Conservation (phyloP, 2,329 filamentous ascomycete species). For the Colletotrichum euphorbiae region DNA sequence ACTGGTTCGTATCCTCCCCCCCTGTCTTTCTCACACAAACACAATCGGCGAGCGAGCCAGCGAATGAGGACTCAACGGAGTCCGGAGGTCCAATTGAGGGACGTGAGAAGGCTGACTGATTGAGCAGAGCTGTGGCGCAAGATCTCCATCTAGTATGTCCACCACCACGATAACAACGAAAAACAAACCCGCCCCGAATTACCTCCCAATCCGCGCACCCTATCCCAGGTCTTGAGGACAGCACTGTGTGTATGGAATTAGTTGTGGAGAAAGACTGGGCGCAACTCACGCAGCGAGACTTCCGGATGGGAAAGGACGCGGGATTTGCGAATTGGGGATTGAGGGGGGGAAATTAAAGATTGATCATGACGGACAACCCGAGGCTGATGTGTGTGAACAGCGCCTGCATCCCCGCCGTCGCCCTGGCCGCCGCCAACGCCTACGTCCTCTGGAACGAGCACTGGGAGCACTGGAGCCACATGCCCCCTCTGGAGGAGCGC, state of each 20-base stretch:
- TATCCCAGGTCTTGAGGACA: too few relatives aligned
- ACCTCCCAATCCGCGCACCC: not conserved
- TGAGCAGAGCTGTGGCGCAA: constrained; percentile 89
- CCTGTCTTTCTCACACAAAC: too few relatives aligned
- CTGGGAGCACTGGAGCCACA: constrained; percentile 94
- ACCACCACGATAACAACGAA: constrained; percentile 27
- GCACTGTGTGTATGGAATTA: too few relatives aligned
- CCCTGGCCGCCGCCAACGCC: constrained; percentile 82
- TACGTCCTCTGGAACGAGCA: constrained; percentile 94
- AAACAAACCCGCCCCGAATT: not conserved
- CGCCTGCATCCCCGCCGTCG: constrained; percentile 78
- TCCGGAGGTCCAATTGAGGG: not conserved
- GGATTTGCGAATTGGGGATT: constrained; percentile 11
- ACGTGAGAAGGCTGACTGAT: constrained; percentile 15
- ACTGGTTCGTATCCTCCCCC: constrained; percentile 72
- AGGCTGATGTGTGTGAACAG: constrained; percentile 59
- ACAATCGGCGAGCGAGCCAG: too few relatives aligned
- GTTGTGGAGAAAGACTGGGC: too few relatives aligned
- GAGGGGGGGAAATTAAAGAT: not conserved
- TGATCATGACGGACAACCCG: not conserved
- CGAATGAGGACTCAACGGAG: not conserved
- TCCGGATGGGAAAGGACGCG: not conserved
- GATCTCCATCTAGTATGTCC: constrained; percentile 91
- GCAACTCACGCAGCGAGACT: too few relatives aligned
- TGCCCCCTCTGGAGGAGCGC: constrained; percentile 89